Base-by-base conservation (phyloP, 106 monocot species). In the Hemerocallis citrina region DNA sequence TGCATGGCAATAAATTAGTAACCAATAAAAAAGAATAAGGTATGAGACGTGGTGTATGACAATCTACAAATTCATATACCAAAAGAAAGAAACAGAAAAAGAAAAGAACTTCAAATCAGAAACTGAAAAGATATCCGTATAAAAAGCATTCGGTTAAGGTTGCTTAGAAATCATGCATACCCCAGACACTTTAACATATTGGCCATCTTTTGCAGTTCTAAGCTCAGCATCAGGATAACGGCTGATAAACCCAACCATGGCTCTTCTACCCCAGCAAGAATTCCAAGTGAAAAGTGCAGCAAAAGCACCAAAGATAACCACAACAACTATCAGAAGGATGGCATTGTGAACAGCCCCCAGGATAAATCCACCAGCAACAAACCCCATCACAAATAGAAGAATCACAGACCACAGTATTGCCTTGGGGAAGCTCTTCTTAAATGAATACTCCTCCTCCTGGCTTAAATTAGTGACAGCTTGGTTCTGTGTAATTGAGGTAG, bases 301-400 rank as follows among this genome's bases (percentile, higher is more conserved):
- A 31, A 69, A 52, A 56, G 38, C 28, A 33, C 45, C 45, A 45
- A 75, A 75, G 30, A 75, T 27, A 52, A 48, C n/a, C 14, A 57
- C 68, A 37, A 69, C 63, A 63, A 69, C 75, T 38, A 75, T 40
- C 29, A 75, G 68, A 75, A 75, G 63, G 37, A 75, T 75, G 13
- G 68, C 57, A 75, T 75, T 75, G 35, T 62, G 77, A 44, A 77
- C 77, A 72, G 77, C 77, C 51, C 34, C 77, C 55, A 77, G 71
- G 55, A 77, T 71, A 65, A 77, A 77, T 27, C 65, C 77, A 52
- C 71, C 71, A 52, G 71, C 52, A 65, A 77, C 61, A 55, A 77
- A 72, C 15, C 71, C 77, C 77, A 77, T 77, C 10, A 77, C 45
- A 59, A 77, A 77, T 46, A 77, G 32, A 44, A 77, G 61, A 55